phyloP scores from a whole-genome alignment of 2,329 filamentous ascomycete species.

The Hypomyces rosellus region DNA sequence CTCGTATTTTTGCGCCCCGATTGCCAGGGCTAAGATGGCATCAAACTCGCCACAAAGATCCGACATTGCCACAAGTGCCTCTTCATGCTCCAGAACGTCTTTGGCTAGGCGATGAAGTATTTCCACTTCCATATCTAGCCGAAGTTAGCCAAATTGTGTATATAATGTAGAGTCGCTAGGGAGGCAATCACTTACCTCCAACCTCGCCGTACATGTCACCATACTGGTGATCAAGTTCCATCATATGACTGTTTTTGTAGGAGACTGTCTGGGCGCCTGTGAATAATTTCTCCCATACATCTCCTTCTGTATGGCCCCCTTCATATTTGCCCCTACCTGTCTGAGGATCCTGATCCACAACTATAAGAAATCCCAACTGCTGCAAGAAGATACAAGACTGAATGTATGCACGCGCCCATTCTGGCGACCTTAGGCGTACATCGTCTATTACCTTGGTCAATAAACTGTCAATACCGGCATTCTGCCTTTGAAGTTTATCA shows the following conservation, averaged over 20 bases:
- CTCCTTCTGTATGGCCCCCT: constrained; percentile 40
- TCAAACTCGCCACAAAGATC: constrained; percentile 83
- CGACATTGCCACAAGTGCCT: constrained; percentile 61
- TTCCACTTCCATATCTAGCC: constrained; percentile 75
- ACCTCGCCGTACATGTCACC: constrained; percentile 84
- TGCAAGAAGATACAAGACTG: constrained; percentile 84
- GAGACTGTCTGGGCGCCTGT: constrained; percentile 64
- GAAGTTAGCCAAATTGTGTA: constrained; percentile 15
- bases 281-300: constrained; percentile 74
- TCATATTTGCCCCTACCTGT: constrained; percentile 59
- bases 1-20: constrained; percentile 68
- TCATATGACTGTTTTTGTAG: constrained; percentile 82
- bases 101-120: constrained; percentile 74
- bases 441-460: constrained; percentile 61
- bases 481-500: constrained; percentile 70
- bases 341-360: constrained; percentile 49
- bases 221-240: constrained; percentile 69
- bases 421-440: constrained; percentile 58
- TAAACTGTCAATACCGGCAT: constrained; percentile 70
- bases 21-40: constrained; percentile 71
- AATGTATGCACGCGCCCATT: constrained; percentile 46
- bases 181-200: constrained; percentile 51
- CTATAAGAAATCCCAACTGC: constrained; percentile 83
- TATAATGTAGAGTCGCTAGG: no score
- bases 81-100: constrained; percentile 62